A percentile compares a stretch with the other conserved stretches of the same genome.
Evolutionary conservation across 257 asterid species (phyloP).

Genomic region (Forsythia suspensa): DNA sequence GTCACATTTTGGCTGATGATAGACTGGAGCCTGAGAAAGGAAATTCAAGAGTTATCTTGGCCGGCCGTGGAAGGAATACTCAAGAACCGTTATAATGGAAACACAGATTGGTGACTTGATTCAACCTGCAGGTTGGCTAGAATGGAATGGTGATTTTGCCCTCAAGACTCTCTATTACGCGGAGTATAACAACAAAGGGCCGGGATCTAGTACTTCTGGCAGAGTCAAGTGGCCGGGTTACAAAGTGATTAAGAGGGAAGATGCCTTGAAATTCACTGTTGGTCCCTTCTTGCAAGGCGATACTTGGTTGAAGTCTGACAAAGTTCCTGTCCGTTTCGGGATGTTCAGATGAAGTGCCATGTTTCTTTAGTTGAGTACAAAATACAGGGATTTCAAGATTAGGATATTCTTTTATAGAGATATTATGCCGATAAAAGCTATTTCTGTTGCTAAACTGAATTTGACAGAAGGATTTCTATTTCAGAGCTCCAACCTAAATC

Average conservation of each 20-base stretch:
- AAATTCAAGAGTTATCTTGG: conserved; percentile 69
- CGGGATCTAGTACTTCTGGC: conserved; percentile 41
- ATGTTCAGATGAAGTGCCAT: conserved; percentile 33
- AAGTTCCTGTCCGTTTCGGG: conserved; percentile 61
- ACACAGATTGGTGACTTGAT: conserved; percentile 65
- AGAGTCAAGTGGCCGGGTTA: conserved; percentile 75
- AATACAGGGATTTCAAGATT: neutral
- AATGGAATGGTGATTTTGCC: conserved; percentile 59
- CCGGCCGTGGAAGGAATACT: conserved; percentile 72
- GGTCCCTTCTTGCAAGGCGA: conserved; percentile 77
- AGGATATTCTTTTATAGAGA: neutral
- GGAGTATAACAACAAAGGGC: conserved; percentile 66
- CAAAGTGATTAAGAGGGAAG: conserved; percentile 44
- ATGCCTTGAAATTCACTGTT: conserved; percentile 53
- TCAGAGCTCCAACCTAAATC: too few relatives aligned
- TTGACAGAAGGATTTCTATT: too few relatives aligned
- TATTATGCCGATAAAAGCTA: neutral
- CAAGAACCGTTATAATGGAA: conserved; percentile 76
- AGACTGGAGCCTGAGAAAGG: conserved; percentile 50
- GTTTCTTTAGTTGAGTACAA: neutral
- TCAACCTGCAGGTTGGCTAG: conserved; percentile 66
- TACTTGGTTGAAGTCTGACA: conserved; percentile 27
- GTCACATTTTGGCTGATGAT: conserved; percentile 53
- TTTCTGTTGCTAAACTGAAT: too few relatives aligned
- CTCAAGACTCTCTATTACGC: conserved; percentile 55